Base-by-base conservation (phyloP, 139 green algal species). In the Eudorina sp. region DNA sequence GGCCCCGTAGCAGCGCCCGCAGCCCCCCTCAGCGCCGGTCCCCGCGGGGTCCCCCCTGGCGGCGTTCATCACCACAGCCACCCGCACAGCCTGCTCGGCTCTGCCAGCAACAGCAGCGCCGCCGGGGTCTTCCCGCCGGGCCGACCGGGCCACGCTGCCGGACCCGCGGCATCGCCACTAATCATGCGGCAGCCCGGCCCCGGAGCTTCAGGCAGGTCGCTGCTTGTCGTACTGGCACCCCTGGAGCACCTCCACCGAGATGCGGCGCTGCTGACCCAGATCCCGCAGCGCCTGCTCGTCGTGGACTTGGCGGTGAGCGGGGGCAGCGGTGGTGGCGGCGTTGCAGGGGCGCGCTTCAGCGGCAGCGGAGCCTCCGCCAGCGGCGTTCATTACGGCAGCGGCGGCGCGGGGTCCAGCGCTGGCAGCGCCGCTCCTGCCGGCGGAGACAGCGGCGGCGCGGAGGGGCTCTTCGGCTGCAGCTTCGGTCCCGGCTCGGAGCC, bases 191-290 rank as follows among this genome's bases (percentile, higher is more conserved):
- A n/a, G n/a, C n/a, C 19, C 62, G 31, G 3, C 62, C 27, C 31
- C 29, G 55, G 55, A 23, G 55, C 23, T 66, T 34, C 23, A 5
- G 55, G 55, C 66, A 75, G 23, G 66, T 14, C 41, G 41, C 41
- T 68, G 13, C 64, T 79, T 43, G 79, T 86, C 9, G 64, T 87
- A 5, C 81, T 87, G 13, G 43, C 81, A 1, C 81, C 81, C 13
- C 34, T 87, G 81, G 81, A 87, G 81, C 55, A 68, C 1, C 81
- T 87, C 27, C 62, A 58, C 6, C 45, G 62, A 0, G 81, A 75
- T 40, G 45, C 25, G 3, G 31, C 4, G 45, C 62, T 87, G 43
- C 81, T 87, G 31, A 29, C 45, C 0, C 64, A 78, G 46, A 29
- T 87, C 21, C 81, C 79, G 27, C 79, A 58, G 43, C 45, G 81